These are phyloP conservation scores for Cryptosporidium parvum DNA, from an alignment of 169 alveolate genomes.

Conservation along the genomic window DNA sequence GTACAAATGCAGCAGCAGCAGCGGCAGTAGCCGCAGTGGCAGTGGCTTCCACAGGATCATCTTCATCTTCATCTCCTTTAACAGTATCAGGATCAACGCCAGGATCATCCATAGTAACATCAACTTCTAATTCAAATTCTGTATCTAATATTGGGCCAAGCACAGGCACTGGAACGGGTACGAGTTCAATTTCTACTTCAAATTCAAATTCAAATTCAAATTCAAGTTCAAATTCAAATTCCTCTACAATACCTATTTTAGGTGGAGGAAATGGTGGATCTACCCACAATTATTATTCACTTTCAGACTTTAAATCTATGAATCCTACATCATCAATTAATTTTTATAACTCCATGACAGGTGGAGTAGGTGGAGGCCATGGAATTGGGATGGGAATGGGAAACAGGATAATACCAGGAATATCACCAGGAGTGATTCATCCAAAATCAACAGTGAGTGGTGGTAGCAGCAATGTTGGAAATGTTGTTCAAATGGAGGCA, in stretches of 20 bases:
- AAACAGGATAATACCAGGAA: conserved; percentile 1
- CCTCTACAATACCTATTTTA: not conserved
- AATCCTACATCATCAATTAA: not conserved
- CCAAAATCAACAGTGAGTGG: not conserved
- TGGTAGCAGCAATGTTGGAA: not conserved
- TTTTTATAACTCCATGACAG: conserved; percentile 8
- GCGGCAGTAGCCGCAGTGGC: not conserved
- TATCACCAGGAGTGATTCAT: conserved; percentile 10
- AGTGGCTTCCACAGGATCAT: not conserved
- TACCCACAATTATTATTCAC: conserved; percentile 8
- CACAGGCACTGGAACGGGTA: not conserved
- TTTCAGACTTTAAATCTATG: conserved; percentile 23
- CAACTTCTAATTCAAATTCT: not conserved
- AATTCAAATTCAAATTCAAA: not conserved
- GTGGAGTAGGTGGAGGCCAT: not conserved
- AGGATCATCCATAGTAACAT: not conserved
- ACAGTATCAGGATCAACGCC: not conserved
- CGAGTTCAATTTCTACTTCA: not conserved
- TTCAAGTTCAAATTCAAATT: not conserved
- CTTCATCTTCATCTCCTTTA: not conserved
- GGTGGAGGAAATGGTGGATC: not conserved
- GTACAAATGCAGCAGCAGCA: not conserved
- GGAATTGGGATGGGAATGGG: not conserved
- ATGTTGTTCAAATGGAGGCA: not conserved
- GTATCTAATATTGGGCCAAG: not conserved